Evolutionary conservation across 2,329 filamentous ascomycete species (phyloP), one percentile per base, ranked within the genome.

Genomic region (Chrysoporthe austroafricana): DNA sequence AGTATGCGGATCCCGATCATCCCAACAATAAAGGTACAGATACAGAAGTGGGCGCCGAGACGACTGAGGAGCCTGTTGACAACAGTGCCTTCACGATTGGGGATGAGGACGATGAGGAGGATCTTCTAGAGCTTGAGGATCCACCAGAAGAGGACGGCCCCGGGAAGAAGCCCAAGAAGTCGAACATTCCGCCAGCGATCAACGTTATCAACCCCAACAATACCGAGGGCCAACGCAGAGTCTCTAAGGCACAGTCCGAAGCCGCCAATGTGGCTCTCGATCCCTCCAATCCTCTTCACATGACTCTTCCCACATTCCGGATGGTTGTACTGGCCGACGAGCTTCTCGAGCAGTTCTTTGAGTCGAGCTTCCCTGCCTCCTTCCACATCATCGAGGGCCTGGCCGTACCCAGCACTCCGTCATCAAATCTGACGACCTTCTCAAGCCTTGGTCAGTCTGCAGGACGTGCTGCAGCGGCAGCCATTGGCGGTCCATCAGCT

Each of bases 241-340:
- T 83, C 42, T 89, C 88, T 62, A 90, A 88, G 75, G 87, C 90
- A 8, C 86, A 89, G 74, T 89, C 90, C 1, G 90, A 93, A 76
- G 87, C 91, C 26, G 94, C 94, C 59, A 99, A 99, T 76, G 89
- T 90, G 9, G 96, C 96, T 0, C 86, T 99, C 4, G 94, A 99
- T 76, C 96, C 96, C 2, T 90, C 93, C 36, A 95, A 97, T 71
- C 96, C 96, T 7, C 86, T 99, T 0, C 92, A 97, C 77, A 97
- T 99, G 75, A 98, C 96, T 0, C 86, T 99, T 1, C 96, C 96
- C 0, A 99, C 96, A 0, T 99, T 99, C 85, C 91, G 96, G 72
- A 99, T 99, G 96, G 94, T 99, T 3, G 92, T 99, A 11, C 88
- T 99, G 8, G 96, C 96, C 56, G 96, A 99, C 75, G 96, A 99